Percentiles rank a stretch among this genome's conserved stretches.
phyloP scores from a whole-genome alignment of 2,329 filamentous ascomycete species.

The Aspergillus intermedius region DNA sequence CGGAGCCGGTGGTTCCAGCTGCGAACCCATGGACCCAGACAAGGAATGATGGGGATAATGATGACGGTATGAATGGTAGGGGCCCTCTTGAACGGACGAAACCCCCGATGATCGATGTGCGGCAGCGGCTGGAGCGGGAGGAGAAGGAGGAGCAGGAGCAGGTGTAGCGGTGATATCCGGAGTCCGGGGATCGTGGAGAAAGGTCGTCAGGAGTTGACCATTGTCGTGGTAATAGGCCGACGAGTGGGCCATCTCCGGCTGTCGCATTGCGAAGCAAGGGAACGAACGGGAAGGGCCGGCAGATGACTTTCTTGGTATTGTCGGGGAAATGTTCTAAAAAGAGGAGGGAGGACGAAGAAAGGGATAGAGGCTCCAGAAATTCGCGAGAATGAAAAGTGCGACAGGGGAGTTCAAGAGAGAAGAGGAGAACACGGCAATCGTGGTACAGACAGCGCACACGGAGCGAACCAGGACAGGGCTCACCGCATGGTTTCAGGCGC shows the following conservation, averaged over 20 bases:
- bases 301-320: neutral
- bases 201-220: constrained; percentile 17
- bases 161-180: constrained; percentile 7
- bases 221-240: constrained; percentile 28
- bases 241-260: constrained; percentile 32
- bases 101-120: constrained; percentile 13
- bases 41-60: constrained; percentile 10
- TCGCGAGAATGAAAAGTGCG: constrained; percentile 8
- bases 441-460: constrained; percentile 15
- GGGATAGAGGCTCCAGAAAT: constrained; percentile 10
- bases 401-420: constrained; percentile 11
- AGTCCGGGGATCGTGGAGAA: constrained; percentile 12
- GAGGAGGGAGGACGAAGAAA: neutral
- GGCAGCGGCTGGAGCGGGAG: neutral
- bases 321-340: neutral
- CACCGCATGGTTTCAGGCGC: constrained; percentile 6
- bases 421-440: constrained; percentile 8
- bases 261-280: constrained; percentile 20
- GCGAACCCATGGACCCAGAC: constrained; percentile 13
- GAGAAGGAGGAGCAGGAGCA: neutral
- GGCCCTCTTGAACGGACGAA: constrained; percentile 14
- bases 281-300: constrained; percentile 5
- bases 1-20: neutral
- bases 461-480: constrained; percentile 12
- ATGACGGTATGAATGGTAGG: constrained; percentile 14